Conservation (phyloP, 345 rosid genomes). For the Noccaea bulbosa region DNA sequence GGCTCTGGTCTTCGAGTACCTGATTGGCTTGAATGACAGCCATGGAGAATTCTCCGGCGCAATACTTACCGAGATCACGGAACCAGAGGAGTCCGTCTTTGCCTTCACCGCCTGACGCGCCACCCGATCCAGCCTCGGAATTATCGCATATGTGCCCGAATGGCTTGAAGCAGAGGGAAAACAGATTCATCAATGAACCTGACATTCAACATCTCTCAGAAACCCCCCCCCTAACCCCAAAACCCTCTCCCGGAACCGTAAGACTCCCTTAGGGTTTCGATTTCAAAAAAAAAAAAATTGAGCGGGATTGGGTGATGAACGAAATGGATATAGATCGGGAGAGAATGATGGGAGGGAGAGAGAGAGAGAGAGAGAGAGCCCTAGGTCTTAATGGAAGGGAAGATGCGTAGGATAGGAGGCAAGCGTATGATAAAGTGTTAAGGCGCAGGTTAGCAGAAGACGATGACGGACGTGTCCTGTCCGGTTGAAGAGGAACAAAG, state of each 20-base stretch:
- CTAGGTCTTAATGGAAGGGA: slow-evolving; percentile 42
- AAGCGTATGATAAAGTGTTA: slow-evolving; percentile 29
- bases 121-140: slow-evolving; percentile 38
- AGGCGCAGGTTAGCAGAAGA: slow-evolving; percentile 40
- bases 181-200: slow-evolving; percentile 85
- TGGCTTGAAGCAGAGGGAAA: slow-evolving; percentile 81
- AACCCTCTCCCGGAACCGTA: slow-evolving; percentile 29
- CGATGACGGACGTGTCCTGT: slow-evolving; percentile 49
- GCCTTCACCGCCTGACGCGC: slow-evolving; percentile 54
- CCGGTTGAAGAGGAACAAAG: slow-evolving; percentile 76
- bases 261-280: slow-evolving; percentile 24
- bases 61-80: slow-evolving; percentile 70
- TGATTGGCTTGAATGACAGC: slow-evolving; percentile 91
- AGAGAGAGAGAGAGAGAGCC: slow-evolving; percentile 18
- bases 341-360: slow-evolving; percentile 30
- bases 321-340: slow-evolving; percentile 31
- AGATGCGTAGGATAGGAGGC: slow-evolving; percentile 43
- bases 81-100: slow-evolving; percentile 83
- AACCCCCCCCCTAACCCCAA: slow-evolving; percentile 47
- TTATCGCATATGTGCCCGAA: slow-evolving; percentile 53
- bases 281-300: slow-evolving; percentile 10
- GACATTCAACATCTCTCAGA: slow-evolving; percentile 91
- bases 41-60: slow-evolving; percentile 84
- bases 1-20: slow-evolving; percentile 87
- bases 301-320: slow-evolving; percentile 31